These are phyloP conservation scores for Daldinia childiae DNA, from an alignment of 495 filamentous ascomycete species.

Conservation along the genomic window DNA sequence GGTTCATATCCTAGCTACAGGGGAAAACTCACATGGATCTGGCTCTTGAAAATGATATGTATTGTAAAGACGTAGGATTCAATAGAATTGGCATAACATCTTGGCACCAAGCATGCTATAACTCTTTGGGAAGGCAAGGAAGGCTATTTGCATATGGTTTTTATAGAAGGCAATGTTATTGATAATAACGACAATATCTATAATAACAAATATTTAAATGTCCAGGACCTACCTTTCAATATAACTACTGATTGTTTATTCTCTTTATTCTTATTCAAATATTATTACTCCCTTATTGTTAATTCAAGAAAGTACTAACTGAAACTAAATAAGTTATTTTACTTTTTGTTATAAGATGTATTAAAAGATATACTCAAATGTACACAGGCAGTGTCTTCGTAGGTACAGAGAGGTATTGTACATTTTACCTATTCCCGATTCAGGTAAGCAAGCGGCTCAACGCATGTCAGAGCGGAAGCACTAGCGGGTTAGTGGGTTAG, in stretches of 20 bases:
- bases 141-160: background rate
- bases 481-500: background rate
- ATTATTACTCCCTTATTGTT: too few relatives aligned
- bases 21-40: background rate
- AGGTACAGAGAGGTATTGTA: background rate
- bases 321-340: background rate
- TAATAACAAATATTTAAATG: background rate
- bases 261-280: background rate
- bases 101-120: background rate
- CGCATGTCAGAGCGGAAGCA: background rate
- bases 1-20: background rate
- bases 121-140: background rate
- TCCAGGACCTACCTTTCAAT: background rate
- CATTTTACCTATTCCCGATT: background rate
- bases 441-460: slow-evolving; percentile 8
- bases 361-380: too few relatives aligned
- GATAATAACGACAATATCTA: background rate
- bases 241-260: background rate
- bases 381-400: too few relatives aligned
- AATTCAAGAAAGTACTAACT: background rate
- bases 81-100: background rate
- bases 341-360: too few relatives aligned
- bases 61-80: background rate
- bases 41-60: background rate
- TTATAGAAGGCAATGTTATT: background rate